phyloP scores from a whole-genome alignment of 1,139 yeast species.

The Casaregolazyma lundiana region DNA sequence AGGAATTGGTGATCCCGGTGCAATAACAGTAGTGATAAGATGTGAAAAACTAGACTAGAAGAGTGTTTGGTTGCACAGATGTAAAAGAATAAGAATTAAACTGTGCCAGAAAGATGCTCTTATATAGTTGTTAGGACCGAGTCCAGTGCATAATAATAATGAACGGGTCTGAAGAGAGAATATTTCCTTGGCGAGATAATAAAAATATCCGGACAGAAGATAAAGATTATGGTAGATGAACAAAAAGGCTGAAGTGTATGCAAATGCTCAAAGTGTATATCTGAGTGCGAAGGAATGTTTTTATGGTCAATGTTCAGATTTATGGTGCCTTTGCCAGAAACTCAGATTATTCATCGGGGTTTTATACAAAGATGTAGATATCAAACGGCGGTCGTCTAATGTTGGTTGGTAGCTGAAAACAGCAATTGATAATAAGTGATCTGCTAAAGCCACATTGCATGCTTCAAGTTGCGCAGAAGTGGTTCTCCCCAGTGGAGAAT shows the following conservation, averaged over 20 bases:
- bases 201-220: background rate
- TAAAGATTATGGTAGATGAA: background rate
- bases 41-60: too few relatives aligned
- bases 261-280: too few relatives aligned
- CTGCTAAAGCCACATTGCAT: background rate
- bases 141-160: background rate
- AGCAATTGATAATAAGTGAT: conserved; percentile 1
- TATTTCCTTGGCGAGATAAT: background rate
- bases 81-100: background rate
- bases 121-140: background rate
- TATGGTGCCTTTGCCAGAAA: too few relatives aligned
- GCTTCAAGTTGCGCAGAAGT: background rate
- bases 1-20: too few relatives aligned
- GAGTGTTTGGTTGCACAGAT: too few relatives aligned
- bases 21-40: background rate
- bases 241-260: background rate
- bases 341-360: too few relatives aligned
- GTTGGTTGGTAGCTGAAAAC: conserved; percentile 1
- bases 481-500: background rate
- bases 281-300: too few relatives aligned
- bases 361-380: background rate
- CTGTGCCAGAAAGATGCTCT: background rate
- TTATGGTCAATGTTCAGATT: too few relatives aligned
- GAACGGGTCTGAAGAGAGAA: background rate
- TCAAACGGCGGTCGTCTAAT: conserved; percentile 1